Evolutionary conservation across 1,284 basidiomycete species (phyloP).

Genomic region (Pseudozyma pruni): DNA sequence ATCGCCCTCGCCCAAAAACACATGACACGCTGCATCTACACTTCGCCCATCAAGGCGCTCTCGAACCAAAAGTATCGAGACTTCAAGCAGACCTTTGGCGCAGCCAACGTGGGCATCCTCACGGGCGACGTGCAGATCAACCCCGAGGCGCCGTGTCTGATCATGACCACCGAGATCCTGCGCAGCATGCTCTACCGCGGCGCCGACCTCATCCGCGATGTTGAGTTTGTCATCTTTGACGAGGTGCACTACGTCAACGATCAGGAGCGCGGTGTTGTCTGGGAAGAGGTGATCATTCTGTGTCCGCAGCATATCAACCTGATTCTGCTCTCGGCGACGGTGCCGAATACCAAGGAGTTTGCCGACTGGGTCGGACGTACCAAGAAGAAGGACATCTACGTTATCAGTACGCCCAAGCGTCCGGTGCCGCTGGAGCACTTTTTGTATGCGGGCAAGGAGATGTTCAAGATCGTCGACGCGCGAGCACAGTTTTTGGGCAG

Average conservation of each 20-base stretch:
- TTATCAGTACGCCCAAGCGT: slow-evolving; percentile 94
- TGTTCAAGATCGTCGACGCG: slow-evolving; percentile 91
- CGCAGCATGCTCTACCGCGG: slow-evolving; percentile 86
- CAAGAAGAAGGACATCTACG: slow-evolving; percentile 99
- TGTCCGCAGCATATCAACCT: slow-evolving; percentile 65
- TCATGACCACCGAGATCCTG: slow-evolving; percentile 91
- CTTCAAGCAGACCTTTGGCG: slow-evolving; percentile 95
- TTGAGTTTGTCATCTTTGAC: slow-evolving; percentile 99
- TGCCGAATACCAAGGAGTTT: slow-evolving; percentile 97
- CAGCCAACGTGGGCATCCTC: slow-evolving; percentile 91
- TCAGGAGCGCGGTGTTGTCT: slow-evolving; percentile 98
- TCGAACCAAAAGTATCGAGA: slow-evolving; percentile 99
- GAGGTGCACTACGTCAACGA: slow-evolving; percentile 99
- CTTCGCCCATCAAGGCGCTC: slow-evolving; percentile 97
- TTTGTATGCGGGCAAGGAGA: slow-evolving; percentile 89
- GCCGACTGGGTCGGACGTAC: slow-evolving; percentile 99
- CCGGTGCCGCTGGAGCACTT: slow-evolving; percentile 98
- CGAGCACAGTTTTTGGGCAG: slow-evolving; percentile 76
- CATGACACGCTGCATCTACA: slow-evolving; percentile 99
- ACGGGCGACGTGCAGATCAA: slow-evolving; percentile 99
- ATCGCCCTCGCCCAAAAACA: slow-evolving; percentile 96
- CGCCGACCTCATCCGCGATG: slow-evolving; percentile 96
- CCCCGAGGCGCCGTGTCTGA: slow-evolving; percentile 93
- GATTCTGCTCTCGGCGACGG: slow-evolving; percentile 92
- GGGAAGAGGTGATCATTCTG: slow-evolving; percentile 98